A percentile compares a stretch with the other conserved stretches of the same genome.
Evolutionary conservation across 2,329 filamentous ascomycete species (phyloP).

Genomic region (Apiospora kogelbergensis): DNA sequence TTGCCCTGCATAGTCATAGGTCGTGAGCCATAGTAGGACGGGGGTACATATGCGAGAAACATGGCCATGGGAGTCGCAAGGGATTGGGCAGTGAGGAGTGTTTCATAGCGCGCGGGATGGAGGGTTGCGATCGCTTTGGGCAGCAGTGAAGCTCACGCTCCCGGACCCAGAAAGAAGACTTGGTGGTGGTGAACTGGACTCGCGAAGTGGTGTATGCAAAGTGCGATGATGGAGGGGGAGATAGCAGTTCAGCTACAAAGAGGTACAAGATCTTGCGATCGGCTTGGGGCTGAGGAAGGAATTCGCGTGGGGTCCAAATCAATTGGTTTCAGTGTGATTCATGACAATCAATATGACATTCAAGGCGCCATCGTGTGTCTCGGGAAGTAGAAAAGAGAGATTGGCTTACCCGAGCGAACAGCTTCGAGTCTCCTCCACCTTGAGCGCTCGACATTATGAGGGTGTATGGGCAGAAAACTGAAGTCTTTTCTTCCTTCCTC

Average conservation of each 20-base stretch:
- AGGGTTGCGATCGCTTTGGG: not conserved
- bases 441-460: constrained; percentile 54
- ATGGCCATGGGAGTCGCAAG: constrained; percentile 35
- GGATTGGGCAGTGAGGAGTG: not conserved
- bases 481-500: not conserved
- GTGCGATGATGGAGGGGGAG: not conserved
- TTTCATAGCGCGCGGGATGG: not conserved
- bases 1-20: constrained; percentile 81
- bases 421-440: constrained; percentile 92
- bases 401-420: constrained; percentile 87
- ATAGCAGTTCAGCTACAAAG: not conserved
- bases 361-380: constrained; percentile 8
- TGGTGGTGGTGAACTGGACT: not conserved
- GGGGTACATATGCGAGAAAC: constrained; percentile 55
- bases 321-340: constrained; percentile 4
- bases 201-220: not conserved
- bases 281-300: not conserved
- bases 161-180: not conserved
- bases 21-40: constrained; percentile 44
- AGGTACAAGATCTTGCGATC: not conserved
- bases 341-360: constrained; percentile 3
- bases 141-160: not conserved
- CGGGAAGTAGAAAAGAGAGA: constrained; percentile 16
- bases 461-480: not conserved
- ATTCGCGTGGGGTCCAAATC: not conserved